A percentile compares a stretch with the other conserved stretches of the same genome.
Conservation (phyloP, 768 basidiomycete species). For the Lentinus brumalis region DNA sequence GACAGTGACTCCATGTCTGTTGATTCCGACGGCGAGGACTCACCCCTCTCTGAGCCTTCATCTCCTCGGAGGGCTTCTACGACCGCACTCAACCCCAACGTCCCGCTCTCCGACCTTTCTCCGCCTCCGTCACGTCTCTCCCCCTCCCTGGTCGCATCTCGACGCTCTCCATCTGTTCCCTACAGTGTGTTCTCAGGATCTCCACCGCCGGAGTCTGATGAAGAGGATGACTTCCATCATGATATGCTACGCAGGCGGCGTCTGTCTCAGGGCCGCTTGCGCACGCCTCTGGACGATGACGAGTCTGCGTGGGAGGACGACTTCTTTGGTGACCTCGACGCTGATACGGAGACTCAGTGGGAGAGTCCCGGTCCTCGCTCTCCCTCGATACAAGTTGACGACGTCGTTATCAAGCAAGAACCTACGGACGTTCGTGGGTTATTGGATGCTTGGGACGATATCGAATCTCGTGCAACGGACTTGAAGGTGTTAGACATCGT, state of each 20-base stretch:
- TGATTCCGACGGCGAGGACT: conserved; percentile 40
- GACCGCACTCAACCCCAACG: conserved; percentile 51
- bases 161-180: conserved; percentile 62
- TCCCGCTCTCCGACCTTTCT: conserved; percentile 39
- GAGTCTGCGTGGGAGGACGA: conserved; percentile 39
- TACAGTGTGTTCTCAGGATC: conserved; percentile 53
- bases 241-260: conserved; percentile 41
- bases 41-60: conserved; percentile 42
- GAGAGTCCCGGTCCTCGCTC: conserved; percentile 65
- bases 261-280: conserved; percentile 27
- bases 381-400: conserved; percentile 51
- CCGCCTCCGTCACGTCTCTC: conserved; percentile 29
- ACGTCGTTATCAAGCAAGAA: conserved; percentile 56
- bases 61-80: conserved; percentile 55
- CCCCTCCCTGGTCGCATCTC: conserved; percentile 23
- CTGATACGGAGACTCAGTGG: conserved; percentile 61
- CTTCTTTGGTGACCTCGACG: conserved; percentile 49
- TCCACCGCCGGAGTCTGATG: conserved; percentile 73
- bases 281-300: conserved; percentile 20
- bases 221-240: conserved; percentile 48
- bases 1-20: conserved; percentile 47
- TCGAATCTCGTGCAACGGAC: conserved; percentile 45
- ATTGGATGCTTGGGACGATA: conserved; percentile 71
- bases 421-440: conserved; percentile 62
- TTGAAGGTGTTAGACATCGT: conserved; percentile 45